Evolutionary conservation across 1,284 basidiomycete genomes (phyloP).

Genomic region (Austroboletus niveus): DNA sequence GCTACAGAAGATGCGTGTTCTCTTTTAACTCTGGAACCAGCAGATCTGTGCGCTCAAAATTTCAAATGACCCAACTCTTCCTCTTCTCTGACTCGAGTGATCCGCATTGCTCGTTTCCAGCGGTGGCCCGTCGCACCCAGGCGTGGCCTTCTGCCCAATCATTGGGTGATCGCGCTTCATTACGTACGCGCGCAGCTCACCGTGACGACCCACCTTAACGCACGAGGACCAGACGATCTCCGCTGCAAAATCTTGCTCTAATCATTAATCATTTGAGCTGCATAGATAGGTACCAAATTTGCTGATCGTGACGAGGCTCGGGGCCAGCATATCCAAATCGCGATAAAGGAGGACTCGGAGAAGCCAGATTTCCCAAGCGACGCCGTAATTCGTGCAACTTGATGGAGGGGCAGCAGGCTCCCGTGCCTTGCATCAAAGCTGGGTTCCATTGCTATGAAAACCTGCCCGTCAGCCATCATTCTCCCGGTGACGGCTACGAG

Average conservation of each 20-base stretch:
- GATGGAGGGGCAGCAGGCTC: conserved; percentile 13
- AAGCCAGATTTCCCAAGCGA: conserved; percentile 5
- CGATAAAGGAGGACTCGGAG: conserved; percentile 15
- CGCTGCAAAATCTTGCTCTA: conserved; percentile 16
- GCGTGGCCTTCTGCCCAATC: neutral
- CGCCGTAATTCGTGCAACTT: conserved; percentile 8
- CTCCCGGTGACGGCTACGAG: conserved; percentile 2
- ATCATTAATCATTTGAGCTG: conserved; percentile 15
- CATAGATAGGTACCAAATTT: conserved; percentile 9
- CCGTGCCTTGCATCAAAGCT: conserved; percentile 14
- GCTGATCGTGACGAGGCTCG: conserved; percentile 4
- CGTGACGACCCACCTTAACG: conserved; percentile 31
- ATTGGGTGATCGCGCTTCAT: conserved; percentile 6
- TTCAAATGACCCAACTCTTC: conserved; percentile 30
- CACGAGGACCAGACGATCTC: conserved; percentile 30
- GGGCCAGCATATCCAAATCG: conserved; percentile 16
- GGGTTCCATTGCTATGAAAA: conserved; percentile 32
- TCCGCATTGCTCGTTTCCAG: conserved; percentile 1
- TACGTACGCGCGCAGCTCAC: conserved; percentile 18
- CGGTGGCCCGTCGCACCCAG: neutral
- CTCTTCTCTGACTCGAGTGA: neutral
- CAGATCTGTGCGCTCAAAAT: conserved; percentile 16
- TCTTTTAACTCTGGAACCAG: conserved; percentile 9
- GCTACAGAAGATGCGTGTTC: conserved; percentile 17
- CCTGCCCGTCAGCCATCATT: conserved; percentile 19